Conservation (phyloP, 129 eudicot genomes). For the Pittosporum tobira region DNA sequence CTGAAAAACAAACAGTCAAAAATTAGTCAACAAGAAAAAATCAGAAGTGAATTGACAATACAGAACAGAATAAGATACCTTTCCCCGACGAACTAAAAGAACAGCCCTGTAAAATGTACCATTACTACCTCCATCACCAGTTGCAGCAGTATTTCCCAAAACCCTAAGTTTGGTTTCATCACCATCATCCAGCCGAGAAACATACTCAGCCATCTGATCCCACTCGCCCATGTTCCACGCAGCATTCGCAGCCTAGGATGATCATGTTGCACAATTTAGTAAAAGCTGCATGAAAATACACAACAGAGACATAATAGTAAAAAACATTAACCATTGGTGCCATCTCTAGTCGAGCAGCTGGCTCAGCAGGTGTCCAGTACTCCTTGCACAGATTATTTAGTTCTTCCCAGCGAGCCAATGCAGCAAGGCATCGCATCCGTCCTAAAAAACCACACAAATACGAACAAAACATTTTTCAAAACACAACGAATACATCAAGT, state of each 20-base stretch:
- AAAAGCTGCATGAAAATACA: slow-evolving; percentile 6
- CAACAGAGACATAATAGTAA: slow-evolving; percentile 1
- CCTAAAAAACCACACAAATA: slow-evolving; percentile 32
- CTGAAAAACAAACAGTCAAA: slow-evolving; percentile 31
- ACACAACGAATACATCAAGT: not conserved
- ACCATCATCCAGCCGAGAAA: slow-evolving; percentile 89
- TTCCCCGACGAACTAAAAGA: slow-evolving; percentile 73
- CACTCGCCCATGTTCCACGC: slow-evolving; percentile 99
- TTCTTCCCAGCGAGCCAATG: slow-evolving; percentile 99
- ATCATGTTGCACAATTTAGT: slow-evolving; percentile 4
- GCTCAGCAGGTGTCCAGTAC: slow-evolving; percentile 96
- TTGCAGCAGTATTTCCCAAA: slow-evolving; percentile 81
- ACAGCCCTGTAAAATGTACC: slow-evolving; percentile 95
- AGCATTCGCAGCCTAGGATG: slow-evolving; percentile 81
- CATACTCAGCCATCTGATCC: slow-evolving; percentile 99
- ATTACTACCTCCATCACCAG: slow-evolving; percentile 92
- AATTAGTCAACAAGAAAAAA: slow-evolving; percentile 1
- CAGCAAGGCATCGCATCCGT: slow-evolving; percentile 97
- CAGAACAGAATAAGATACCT: slow-evolving; percentile 36
- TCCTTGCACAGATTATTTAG: slow-evolving; percentile 90
- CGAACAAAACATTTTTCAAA: slow-evolving; percentile 1
- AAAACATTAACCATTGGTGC: slow-evolving; percentile 86
- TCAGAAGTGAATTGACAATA: not conserved
- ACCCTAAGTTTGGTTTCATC: slow-evolving; percentile 83
- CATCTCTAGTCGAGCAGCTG: slow-evolving; percentile 94